Conservation (phyloP, 1,139 yeast species). For the Scheffersomyces quercinus region DNA sequence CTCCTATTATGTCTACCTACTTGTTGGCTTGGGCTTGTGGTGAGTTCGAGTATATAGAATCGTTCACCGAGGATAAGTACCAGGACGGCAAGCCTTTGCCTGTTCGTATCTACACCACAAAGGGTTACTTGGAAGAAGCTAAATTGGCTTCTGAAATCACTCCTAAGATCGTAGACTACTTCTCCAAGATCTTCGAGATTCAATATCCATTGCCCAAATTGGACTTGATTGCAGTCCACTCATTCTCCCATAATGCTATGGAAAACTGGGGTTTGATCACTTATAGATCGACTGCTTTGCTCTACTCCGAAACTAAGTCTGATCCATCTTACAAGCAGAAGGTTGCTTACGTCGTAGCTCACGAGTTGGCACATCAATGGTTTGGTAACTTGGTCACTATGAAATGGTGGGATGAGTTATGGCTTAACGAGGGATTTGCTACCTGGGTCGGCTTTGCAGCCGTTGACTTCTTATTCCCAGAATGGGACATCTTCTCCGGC, state of each 20-base stretch:
- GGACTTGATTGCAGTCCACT: conserved; percentile 76
- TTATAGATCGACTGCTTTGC: conserved; percentile 74
- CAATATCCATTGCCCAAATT: conserved; percentile 74
- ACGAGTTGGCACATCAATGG: conserved; percentile 94
- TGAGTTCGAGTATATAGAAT: conserved; percentile 70
- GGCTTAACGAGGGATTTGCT: conserved; percentile 91
- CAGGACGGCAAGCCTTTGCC: conserved; percentile 52
- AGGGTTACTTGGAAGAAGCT: conserved; percentile 66
- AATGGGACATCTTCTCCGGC: conserved; percentile 82
- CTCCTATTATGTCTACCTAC: conserved; percentile 77
- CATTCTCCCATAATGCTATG: conserved; percentile 82
- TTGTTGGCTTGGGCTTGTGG: conserved; percentile 78
- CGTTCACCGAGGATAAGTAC: conserved; percentile 41
- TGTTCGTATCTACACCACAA: conserved; percentile 70
- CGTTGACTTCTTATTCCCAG: conserved; percentile 74
- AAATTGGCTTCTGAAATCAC: conserved; percentile 64
- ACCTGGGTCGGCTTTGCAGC: conserved; percentile 88
- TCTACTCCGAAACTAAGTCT: conserved; percentile 65
- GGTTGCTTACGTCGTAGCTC: conserved; percentile 86
- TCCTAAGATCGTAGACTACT: conserved; percentile 66
- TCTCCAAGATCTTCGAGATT: conserved; percentile 62
- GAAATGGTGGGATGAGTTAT: conserved; percentile 95
- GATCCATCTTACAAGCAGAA: conserved; percentile 70
- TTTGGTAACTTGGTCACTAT: conserved; percentile 88
- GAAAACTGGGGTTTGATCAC: conserved; percentile 90